Evolutionary conservation across 2,329 filamentous ascomycete genomes (phyloP).

Genomic region (Alternaria incomplexa): DNA sequence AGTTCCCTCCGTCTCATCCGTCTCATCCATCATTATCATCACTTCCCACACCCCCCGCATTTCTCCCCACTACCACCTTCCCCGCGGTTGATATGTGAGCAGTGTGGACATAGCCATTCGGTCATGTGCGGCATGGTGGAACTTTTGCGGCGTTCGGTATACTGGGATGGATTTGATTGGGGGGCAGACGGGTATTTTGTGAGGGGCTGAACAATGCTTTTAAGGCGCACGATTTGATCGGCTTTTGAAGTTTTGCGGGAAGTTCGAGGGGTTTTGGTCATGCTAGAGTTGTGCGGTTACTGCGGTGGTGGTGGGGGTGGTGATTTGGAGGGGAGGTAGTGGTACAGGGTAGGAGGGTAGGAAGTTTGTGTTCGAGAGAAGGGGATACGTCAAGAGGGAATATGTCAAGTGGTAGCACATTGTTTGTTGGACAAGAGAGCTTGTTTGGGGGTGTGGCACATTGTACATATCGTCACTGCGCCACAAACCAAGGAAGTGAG

Average conservation of each 20-base stretch:
- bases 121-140: not conserved
- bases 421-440: not conserved
- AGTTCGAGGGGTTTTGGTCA: not conserved
- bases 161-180: not conserved
- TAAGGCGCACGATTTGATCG: not conserved
- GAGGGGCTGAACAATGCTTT: not conserved
- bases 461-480: not conserved
- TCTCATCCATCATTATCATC: not conserved
- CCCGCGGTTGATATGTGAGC: not conserved
- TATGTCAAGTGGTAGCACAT: not conserved
- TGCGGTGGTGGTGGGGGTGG: no score
- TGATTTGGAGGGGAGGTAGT: not conserved
- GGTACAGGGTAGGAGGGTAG: not conserved
- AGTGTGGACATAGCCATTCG: slow-evolving; percentile 1
- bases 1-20: not conserved
- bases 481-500: not conserved
- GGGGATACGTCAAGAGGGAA: not conserved
- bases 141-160: not conserved
- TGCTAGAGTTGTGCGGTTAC: not conserved
- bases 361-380: not conserved
- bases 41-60: not conserved
- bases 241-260: not conserved
- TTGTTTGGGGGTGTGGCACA: not conserved
- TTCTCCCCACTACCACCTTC: not conserved
- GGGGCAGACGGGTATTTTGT: not conserved